Evolutionary conservation across 345 rosid species (phyloP).

Genomic region (Trapa incisa): DNA sequence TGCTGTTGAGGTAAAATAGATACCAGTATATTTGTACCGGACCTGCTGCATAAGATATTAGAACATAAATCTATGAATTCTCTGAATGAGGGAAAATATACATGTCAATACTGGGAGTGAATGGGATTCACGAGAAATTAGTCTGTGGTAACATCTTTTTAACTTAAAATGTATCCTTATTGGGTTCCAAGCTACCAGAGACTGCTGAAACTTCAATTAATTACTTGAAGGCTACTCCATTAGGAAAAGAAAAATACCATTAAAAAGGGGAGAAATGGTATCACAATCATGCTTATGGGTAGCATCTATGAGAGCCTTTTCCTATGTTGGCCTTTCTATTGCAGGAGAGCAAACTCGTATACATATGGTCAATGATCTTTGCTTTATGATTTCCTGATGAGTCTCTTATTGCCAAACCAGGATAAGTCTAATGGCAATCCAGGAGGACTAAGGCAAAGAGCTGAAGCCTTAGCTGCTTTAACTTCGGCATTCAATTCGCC

Average conservation of each 20-base stretch:
- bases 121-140: background rate
- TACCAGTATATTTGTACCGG: background rate
- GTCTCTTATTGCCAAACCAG: slow-evolving; percentile 20
- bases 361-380: no score
- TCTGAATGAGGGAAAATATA: background rate
- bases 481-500: slow-evolving; percentile 72
- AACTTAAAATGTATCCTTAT: background rate
- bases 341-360: no score
- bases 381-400: background rate
- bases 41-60: background rate
- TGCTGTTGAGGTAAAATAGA: slow-evolving; percentile 51
- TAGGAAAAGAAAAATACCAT: background rate
- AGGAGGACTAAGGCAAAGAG: slow-evolving; percentile 93
- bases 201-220: background rate
- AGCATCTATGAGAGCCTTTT: no score
- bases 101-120: background rate
- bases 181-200: background rate
- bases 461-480: slow-evolving; percentile 95
- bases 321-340: no score
- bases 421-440: slow-evolving; percentile 59
- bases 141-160: background rate
- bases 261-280: background rate
- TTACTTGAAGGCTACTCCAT: background rate
- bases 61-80: background rate
- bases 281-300: background rate